Evolutionary conservation across 306 rosid species (phyloP), one percentile per base, ranked within the genome.

Genomic region (Neltuma alba): DNA sequence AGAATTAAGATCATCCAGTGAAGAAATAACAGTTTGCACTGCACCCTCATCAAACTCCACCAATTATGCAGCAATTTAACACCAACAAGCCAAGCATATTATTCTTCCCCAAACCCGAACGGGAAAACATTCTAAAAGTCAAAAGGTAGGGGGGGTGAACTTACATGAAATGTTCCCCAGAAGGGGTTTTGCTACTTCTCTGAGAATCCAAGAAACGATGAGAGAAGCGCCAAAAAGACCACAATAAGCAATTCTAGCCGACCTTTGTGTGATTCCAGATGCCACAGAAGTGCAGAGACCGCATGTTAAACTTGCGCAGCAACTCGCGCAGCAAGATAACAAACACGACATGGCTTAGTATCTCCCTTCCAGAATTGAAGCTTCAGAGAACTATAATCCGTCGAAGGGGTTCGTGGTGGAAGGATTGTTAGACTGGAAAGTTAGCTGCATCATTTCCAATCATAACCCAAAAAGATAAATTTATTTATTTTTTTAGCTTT

Each of bases 171-270:
- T 68, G 79, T 95, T 89, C 94, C 89, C 87, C 88, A 93, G 64
- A 9, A 95, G 83, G 85, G 99, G 97, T 80, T 94, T 89, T 18
- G 80, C 99, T 73, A 93, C 83, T 87, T 95, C 97, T 77, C 99
- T 87, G 77, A 95, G 87, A 81, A 95, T 79, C 99, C 99, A 95
- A 7, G 99, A 89, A 76, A 88, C 79, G 36, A 95, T 72, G 31
- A 91, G 89, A 74, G 96, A 95, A 2, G 77, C 80, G 18, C 99
- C 99, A 71, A 95, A 95, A 74, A 95, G 89, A 47, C 89, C 89
- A 80, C 99, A 95, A 79, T 95, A 95, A 63, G 92, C 99, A 77
- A 95, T 84, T 48, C 99, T 83, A 4, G 99, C 98, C 0, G 99
- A 95, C 81, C 76, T 86, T 48, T 86, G 91, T 9, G 98, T 83